phyloP scores from a whole-genome alignment of 2,329 filamentous ascomycete genomes.

The Fusarium transvaalense region DNA sequence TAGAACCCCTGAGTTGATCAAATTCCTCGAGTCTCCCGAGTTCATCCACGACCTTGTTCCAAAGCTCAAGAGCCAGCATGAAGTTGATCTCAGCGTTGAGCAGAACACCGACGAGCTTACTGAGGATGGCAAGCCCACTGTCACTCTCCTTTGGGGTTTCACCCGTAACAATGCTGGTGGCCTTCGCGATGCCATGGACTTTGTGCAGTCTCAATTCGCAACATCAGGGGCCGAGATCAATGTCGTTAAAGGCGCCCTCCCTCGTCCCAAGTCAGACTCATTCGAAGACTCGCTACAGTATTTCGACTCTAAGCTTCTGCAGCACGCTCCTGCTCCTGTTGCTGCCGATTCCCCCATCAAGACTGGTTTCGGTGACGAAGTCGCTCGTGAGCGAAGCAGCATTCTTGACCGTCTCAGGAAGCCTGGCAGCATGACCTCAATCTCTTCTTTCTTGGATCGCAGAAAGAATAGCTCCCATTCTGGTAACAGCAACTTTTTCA shows the following conservation, averaged over 20 bases:
- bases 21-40: conserved; percentile 83
- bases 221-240: conserved; percentile 89
- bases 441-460: conserved; percentile 94
- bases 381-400: conserved; percentile 80
- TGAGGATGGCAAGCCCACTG: conserved; percentile 68
- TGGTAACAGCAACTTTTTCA: conserved; percentile 87
- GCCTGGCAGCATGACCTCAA: conserved; percentile 92
- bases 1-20: conserved; percentile 79
- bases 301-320: conserved; percentile 96
- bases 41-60: conserved; percentile 84
- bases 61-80: conserved; percentile 91
- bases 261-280: conserved; percentile 97
- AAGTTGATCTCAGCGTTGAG: conserved; percentile 85
- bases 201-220: conserved; percentile 86
- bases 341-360: conserved; percentile 91
- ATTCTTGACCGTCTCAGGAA: conserved; percentile 96
- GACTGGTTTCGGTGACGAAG: conserved; percentile 83
- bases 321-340: conserved; percentile 86
- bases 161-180: conserved; percentile 98
- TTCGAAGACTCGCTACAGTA: conserved; percentile 97
- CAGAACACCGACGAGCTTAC: conserved; percentile 70
- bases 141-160: conserved; percentile 81
- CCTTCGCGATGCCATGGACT: conserved; percentile 95
- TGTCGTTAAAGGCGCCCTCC: conserved; percentile 92
- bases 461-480: conserved; percentile 94